These are phyloP conservation scores for Penicillium arizonense DNA, from an alignment of 495 filamentous ascomycete species.

Conservation along the genomic window DNA sequence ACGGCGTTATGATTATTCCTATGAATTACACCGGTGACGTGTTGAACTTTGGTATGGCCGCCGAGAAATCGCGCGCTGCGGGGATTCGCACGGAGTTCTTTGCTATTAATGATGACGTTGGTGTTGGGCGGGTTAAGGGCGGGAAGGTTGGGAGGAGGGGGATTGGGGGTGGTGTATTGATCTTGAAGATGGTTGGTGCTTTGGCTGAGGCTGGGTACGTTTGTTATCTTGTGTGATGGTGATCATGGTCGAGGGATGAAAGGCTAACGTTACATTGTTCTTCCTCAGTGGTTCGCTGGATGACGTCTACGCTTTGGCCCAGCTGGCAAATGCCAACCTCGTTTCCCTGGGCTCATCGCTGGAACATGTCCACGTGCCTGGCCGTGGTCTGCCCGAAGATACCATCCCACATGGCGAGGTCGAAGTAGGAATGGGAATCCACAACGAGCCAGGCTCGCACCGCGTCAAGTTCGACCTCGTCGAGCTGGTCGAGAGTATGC, in stretches of 20 bases:
- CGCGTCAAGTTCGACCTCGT: conserved; percentile 64
- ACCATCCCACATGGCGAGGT: conserved; percentile 67
- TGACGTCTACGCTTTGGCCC: conserved; percentile 70
- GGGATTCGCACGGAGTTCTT: conserved; percentile 87
- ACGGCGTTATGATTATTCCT: conserved; percentile 70
- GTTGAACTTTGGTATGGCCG: conserved; percentile 91
- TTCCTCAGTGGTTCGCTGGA: conserved; percentile 45
- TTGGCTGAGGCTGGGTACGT: conserved; percentile 68
- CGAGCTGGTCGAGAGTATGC: conserved; percentile 73
- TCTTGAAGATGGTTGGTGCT: conserved; percentile 86
- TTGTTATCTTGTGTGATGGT: neutral
- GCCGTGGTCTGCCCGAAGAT: conserved; percentile 58
- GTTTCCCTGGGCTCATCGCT: conserved; percentile 85
- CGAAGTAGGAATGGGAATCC: conserved; percentile 97
- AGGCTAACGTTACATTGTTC: neutral
- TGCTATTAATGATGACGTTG: conserved; percentile 93
- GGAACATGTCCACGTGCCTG: conserved; percentile 90
- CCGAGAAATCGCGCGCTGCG: conserved; percentile 85
- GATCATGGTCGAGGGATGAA: neutral
- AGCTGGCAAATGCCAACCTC: conserved; percentile 69
- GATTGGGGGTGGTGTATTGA: conserved; percentile 85
- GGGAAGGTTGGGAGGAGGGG: conserved; percentile 92
- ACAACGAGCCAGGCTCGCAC: conserved; percentile 89
- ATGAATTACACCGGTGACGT: conserved; percentile 78
- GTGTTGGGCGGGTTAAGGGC: conserved; percentile 76